Evolutionary conservation across 2,329 filamentous ascomycete species (phyloP).

Genomic region (Balansia obtecta): DNA sequence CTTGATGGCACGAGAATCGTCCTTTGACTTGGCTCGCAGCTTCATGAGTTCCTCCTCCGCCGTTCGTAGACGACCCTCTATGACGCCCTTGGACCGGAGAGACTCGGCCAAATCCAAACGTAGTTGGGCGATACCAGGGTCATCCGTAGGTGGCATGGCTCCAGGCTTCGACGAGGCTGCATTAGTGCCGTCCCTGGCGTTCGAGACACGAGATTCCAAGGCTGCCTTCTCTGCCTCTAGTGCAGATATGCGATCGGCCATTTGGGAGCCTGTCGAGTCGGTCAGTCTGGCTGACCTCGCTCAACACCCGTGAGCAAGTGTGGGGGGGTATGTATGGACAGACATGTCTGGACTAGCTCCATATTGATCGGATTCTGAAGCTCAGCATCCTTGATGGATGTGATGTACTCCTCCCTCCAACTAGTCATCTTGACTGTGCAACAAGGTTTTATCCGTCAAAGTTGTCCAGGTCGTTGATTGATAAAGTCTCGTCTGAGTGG

Average conservation of each 20-base stretch:
- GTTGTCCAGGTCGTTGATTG: no score
- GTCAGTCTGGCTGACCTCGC: constrained; percentile 9
- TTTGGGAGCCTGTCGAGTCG: constrained; percentile 40
- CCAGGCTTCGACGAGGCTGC: constrained; percentile 6
- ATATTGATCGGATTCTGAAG: constrained; percentile 49
- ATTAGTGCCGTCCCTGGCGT: constrained; percentile 9
- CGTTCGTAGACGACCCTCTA: constrained; percentile 50
- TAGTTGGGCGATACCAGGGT: constrained; percentile 34
- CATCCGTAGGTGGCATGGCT: constrained; percentile 11
- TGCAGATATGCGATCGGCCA: constrained; percentile 53
- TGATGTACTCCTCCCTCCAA: constrained; percentile 74
- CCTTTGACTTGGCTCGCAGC: constrained; percentile 45
- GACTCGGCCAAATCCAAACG: constrained; percentile 64
- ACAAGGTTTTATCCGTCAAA: neutral
- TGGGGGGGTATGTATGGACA: constrained; percentile 17
- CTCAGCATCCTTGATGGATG: constrained; percentile 60
- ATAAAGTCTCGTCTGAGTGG: neutral
- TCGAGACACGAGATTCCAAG: constrained; percentile 19
- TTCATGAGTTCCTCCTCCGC: constrained; percentile 52
- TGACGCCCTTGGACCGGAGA: constrained; percentile 57
- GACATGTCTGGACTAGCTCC: constrained; percentile 70
- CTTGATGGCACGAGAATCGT: constrained; percentile 49
- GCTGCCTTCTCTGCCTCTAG: constrained; percentile 46
- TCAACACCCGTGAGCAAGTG: constrained; percentile 4
- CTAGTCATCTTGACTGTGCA: constrained; percentile 35